Base-by-base conservation (phyloP, 805 yeast genomes). In the Pichia californica region DNA sequence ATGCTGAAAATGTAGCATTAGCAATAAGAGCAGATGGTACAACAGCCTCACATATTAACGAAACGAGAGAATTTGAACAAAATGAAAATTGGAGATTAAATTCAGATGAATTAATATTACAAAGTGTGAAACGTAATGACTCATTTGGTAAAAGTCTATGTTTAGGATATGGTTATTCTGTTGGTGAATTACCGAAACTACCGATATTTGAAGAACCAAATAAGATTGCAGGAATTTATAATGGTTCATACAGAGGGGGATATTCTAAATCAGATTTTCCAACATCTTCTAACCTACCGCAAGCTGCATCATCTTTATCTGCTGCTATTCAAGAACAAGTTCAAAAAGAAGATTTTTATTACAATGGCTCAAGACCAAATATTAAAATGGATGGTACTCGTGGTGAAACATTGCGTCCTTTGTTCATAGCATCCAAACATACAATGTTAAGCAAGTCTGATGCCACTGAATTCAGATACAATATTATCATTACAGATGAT, bases 21-120 rank as follows among this genome's bases (percentile, higher is more conserved):
- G 83, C 88, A 2, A 62, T 81, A 46, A 68, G 86, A 52, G 79
- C 81, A 52, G 83, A 83, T 53, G 89, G 88, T 32, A 73, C 83
- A 4, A 69, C 74, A 34, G 86, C 88, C 0, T 68, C 77, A 6
- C 79, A 81, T 33, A 70, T 83, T 47, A 82, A 81, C 55, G 91
- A 83, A 58, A 81, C 85, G 6, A 61, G 78, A 16, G 91, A 83
- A 55, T 81, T 83, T 59, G 88, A 83, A 57, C 77, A 78, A 54
- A 82, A 82, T 54, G 75, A 78, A 35, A 74, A 76, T 35, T 83
- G 89, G 91, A 69, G 85, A 58, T 69, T 79, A 14, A 78, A 75
- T 51, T 83, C 84, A 8, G 91, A 83, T 59, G 87, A 81, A 52
- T 72, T 81, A 31, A 79, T 81, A 40, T 68, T 72, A 61, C 77